These are phyloP conservation scores for Fibroporia radiculosa DNA, from an alignment of 768 basidiomycete genomes.

Conservation along the genomic window DNA sequence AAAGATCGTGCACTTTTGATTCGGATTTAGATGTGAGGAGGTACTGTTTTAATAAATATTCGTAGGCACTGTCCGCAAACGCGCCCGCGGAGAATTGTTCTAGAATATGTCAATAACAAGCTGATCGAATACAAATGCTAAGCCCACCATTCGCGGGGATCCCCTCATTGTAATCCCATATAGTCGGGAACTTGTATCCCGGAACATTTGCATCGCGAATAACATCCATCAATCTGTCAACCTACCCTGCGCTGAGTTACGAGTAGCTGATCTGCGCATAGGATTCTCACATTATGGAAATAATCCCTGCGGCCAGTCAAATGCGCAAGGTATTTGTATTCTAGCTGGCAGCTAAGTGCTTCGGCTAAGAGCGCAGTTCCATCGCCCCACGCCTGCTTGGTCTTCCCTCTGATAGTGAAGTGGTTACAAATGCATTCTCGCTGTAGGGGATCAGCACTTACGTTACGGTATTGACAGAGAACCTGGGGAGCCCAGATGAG, in stretches of 20 bases:
- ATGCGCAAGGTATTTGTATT: slow-evolving; percentile 82
- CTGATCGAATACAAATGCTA: not conserved
- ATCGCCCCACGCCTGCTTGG: slow-evolving; percentile 30
- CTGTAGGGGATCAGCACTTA: slow-evolving; percentile 19
- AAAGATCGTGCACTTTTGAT: slow-evolving; percentile 54
- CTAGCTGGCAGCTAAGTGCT: slow-evolving; percentile 75
- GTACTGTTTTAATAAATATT: slow-evolving; percentile 73
- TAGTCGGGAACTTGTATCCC: slow-evolving; percentile 16
- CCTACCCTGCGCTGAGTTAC: slow-evolving; percentile 32
- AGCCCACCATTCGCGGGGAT: slow-evolving; percentile 12
- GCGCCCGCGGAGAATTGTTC: slow-evolving; percentile 50
- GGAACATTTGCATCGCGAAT: slow-evolving; percentile 24
- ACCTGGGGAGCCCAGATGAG: slow-evolving; percentile 62
- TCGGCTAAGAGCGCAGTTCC: slow-evolving; percentile 48
- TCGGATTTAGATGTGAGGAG: slow-evolving; percentile 61
- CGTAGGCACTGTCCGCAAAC: slow-evolving; percentile 67
- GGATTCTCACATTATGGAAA: slow-evolving; percentile 46
- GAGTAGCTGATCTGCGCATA: no score
- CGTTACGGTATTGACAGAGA: slow-evolving; percentile 59
- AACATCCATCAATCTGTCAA: slow-evolving; percentile 40
- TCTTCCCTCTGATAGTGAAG: slow-evolving; percentile 27
- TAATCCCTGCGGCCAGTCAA: slow-evolving; percentile 65
- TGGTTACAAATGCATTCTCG: not conserved
- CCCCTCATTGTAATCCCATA: slow-evolving; percentile 11
- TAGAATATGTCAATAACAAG: not conserved